A percentile compares a stretch with the other conserved stretches of the same genome.
Evolutionary conservation across 2,329 filamentous ascomycete genomes (phyloP).

Genomic region (Aspergillus ochraceoroseus): DNA sequence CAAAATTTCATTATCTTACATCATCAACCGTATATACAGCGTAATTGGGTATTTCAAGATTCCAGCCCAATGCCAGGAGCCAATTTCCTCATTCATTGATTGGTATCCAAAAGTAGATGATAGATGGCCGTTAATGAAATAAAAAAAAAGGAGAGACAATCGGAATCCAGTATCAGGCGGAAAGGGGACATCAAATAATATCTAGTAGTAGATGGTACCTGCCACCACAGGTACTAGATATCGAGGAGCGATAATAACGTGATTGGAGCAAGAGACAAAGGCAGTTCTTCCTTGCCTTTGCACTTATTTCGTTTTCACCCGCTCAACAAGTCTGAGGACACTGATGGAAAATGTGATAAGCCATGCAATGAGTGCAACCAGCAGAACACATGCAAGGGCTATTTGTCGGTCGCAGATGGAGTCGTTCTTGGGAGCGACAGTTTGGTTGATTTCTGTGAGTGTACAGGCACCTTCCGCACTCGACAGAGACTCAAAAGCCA

Average conservation of each 20-base stretch:
- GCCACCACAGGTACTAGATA: slow-evolving; percentile 9
- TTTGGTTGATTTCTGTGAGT: slow-evolving; percentile 41
- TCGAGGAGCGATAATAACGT: too few species aligned
- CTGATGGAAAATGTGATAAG: slow-evolving; percentile 83
- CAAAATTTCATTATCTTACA: slow-evolving; percentile 10
- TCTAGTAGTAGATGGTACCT: slow-evolving; percentile 8
- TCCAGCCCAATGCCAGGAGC: too few species aligned
- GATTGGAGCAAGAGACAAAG: too few species aligned
- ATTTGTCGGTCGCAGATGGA: slow-evolving; percentile 61
- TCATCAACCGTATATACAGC: slow-evolving; percentile 16
- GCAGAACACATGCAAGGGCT: slow-evolving; percentile 70
- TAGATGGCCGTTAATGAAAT: slow-evolving; percentile 3
- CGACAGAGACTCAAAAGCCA: slow-evolving; percentile 79
- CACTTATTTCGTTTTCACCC: slow-evolving; percentile 25
- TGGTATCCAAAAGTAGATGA: slow-evolving; percentile 3
- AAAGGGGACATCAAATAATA: neutral
- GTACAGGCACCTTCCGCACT: slow-evolving; percentile 58
- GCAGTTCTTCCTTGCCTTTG: too few species aligned
- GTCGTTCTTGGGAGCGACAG: slow-evolving; percentile 33
- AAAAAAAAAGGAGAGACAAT: neutral
- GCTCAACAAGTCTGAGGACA: slow-evolving; percentile 55
- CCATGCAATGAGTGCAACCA: slow-evolving; percentile 84
- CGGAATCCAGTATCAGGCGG: neutral
- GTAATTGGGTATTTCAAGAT: slow-evolving; percentile 11
- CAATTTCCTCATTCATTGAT: neutral